Conservation (phyloP, 2,329 filamentous ascomycete genomes). For the Fusarium foetens region DNA sequence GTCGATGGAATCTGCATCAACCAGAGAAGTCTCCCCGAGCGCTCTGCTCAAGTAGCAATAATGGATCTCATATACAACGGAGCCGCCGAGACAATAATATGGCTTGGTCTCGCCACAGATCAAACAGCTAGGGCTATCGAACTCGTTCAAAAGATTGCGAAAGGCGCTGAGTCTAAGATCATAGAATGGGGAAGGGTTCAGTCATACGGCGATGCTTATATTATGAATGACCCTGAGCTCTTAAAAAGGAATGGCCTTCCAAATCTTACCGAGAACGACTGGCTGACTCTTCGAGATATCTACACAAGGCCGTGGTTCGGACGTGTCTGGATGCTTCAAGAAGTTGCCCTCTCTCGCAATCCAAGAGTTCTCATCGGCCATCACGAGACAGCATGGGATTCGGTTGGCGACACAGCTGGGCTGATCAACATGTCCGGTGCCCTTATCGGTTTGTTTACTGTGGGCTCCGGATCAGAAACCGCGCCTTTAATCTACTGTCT, state of each 20-base stretch:
- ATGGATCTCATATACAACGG: neutral
- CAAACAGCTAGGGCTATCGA: neutral
- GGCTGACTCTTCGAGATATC: constrained; percentile 26
- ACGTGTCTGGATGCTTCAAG: constrained; percentile 41
- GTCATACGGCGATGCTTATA: constrained; percentile 26
- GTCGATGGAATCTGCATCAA: neutral
- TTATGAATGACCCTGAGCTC: constrained; percentile 27
- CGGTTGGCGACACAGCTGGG: neutral
- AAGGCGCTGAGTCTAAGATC: constrained; percentile 15
- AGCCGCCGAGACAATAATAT: neutral
- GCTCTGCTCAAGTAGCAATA: neutral
- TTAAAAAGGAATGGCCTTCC: constrained; percentile 32
- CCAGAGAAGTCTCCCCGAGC: neutral
- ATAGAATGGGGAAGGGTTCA: constrained; percentile 25
- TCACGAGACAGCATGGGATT: neutral
- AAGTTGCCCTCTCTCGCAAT: neutral
- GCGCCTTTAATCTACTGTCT: neutral
- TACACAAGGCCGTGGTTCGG: constrained; percentile 42
- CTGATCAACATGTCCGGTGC: neutral
- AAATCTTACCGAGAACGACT: constrained; percentile 23
- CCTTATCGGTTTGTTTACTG: neutral
- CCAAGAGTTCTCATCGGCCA: neutral
- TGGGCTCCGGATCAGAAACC: neutral
- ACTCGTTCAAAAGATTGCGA: neutral
- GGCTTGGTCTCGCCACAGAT: neutral